Percentiles rank a stretch among this genome's conserved stretches.
These are phyloP conservation scores for Ceratobasidium sp. DNA, from an alignment of 1,284 basidiomycete species.

Conservation along the genomic window DNA sequence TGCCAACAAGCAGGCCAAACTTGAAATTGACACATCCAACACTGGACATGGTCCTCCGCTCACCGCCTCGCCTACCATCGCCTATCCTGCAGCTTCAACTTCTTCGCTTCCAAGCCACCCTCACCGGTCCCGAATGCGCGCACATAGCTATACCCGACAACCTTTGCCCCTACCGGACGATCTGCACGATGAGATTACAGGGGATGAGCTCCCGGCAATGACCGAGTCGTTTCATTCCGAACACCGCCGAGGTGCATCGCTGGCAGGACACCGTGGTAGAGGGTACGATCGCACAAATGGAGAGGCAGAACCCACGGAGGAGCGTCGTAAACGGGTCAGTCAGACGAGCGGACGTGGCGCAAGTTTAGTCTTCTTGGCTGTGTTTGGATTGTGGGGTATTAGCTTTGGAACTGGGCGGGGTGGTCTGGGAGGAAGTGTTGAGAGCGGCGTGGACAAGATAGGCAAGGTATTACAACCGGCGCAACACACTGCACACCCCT, in stretches of 20 bases:
- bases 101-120: conserved; percentile 25
- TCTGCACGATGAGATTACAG: conserved; percentile 56
- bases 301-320: background rate
- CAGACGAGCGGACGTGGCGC: conserved; percentile 63
- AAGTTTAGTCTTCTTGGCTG: conserved; percentile 73
- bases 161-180: conserved; percentile 11
- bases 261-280: conserved; percentile 21
- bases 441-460: conserved; percentile 43
- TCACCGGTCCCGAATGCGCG: conserved; percentile 1
- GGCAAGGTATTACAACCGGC: conserved; percentile 13
- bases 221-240: conserved; percentile 78
- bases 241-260: conserved; percentile 46
- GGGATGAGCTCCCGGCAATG: conserved; percentile 62
- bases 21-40: conserved; percentile 18
- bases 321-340: conserved; percentile 26
- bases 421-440: conserved; percentile 42
- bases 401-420: conserved; percentile 48
- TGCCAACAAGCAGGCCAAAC: conserved; percentile 9
- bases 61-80: conserved; percentile 49
- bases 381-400: conserved; percentile 71
- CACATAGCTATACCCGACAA: conserved; percentile 10
- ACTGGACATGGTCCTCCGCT: conserved; percentile 32
- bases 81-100: conserved; percentile 50
- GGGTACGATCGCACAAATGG: background rate
- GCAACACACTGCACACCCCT: conserved; percentile 16